Base-by-base conservation (phyloP, 176 grass and related monocot genomes). In the Triticum monococcum region DNA sequence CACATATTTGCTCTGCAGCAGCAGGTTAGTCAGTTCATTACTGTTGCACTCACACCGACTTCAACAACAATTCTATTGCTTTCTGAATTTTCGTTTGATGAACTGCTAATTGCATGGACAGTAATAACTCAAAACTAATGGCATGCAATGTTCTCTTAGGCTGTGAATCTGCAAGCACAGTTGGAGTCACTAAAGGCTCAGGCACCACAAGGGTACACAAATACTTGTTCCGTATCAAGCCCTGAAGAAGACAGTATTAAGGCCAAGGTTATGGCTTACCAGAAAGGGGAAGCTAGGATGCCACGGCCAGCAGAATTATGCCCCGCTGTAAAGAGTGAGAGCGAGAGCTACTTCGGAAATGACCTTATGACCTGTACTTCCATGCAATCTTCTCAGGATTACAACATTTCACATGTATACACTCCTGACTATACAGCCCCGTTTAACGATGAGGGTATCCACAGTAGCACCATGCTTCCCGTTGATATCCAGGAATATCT, bases 1-100 rank as follows among this genome's bases (percentile, higher is more conserved):
- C 96, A 98, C 57, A 98, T 98, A 75, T 94, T 98, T 59, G 91
- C 96, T 5, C 93, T 98, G 64, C 93, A 98, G 84, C 93, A 98
- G 52, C 93, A 98, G 87, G 96, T 98, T 66, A 92, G 83, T 32
- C 66, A 32, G 24, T 84, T 83, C 22, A 35, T 79, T 83, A 83
- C 1, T 68, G 43, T 7, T 17, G 48, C 48, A 17, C 72, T 20
- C 13, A 28, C 72, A 79, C 35, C 26, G 28, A 33, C 43, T 24
- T 60, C 28, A 23, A 64, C 52, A 7, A 31, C 75, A 78, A 83
- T 66, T 38, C 48, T 52, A 17, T 6, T 52, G 13, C 14, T 52
- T 52, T 52, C 48, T 52, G 14, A 17, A 52, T 17, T 52, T 52
- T 52, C 5, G 6, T 52, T 52, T 52, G 46, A 5, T 52, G 48